phyloP scores from a whole-genome alignment of 1,139 yeast genomes.

The Saccharomyces pastorianus region DNA sequence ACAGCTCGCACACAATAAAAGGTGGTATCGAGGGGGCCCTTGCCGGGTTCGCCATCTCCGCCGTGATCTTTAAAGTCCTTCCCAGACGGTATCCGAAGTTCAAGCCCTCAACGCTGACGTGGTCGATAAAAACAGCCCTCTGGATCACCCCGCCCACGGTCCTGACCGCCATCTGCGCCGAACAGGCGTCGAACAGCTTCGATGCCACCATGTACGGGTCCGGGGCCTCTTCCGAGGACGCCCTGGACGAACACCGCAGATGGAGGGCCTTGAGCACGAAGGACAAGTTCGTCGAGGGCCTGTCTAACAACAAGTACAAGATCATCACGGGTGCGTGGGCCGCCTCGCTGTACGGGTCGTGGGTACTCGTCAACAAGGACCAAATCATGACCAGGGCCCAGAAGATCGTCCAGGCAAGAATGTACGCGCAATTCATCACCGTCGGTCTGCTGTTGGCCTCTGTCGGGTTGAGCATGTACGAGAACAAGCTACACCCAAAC shows the following conservation, averaged over 20 bases:
- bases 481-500: slow-evolving; percentile 44
- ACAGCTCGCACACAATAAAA: slow-evolving; percentile 44
- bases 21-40: slow-evolving; percentile 61
- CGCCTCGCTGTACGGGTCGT: slow-evolving; percentile 75
- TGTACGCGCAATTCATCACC: slow-evolving; percentile 83
- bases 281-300: slow-evolving; percentile 41
- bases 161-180: slow-evolving; percentile 48
- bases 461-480: slow-evolving; percentile 54
- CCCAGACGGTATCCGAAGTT: slow-evolving; percentile 39
- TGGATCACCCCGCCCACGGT: slow-evolving; percentile 53
- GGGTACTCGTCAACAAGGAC: slow-evolving; percentile 69
- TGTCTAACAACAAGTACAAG: slow-evolving; percentile 60
- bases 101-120: slow-evolving; percentile 35
- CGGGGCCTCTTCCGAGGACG: slow-evolving; percentile 32
- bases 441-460: slow-evolving; percentile 58
- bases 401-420: slow-evolving; percentile 87
- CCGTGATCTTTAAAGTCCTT: slow-evolving; percentile 40
- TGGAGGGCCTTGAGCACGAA: slow-evolving; percentile 43
- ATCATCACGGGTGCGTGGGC: slow-evolving; percentile 80
- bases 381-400: slow-evolving; percentile 71
- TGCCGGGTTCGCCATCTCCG: slow-evolving; percentile 48
- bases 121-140: slow-evolving; percentile 51
- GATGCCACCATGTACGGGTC: slow-evolving; percentile 43
- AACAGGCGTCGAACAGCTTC: slow-evolving; percentile 48
- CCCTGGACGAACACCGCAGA: slow-evolving; percentile 42